These are phyloP conservation scores for Camelina neglecta DNA, from an alignment of 345 rosid genomes.

Conservation along the genomic window DNA sequence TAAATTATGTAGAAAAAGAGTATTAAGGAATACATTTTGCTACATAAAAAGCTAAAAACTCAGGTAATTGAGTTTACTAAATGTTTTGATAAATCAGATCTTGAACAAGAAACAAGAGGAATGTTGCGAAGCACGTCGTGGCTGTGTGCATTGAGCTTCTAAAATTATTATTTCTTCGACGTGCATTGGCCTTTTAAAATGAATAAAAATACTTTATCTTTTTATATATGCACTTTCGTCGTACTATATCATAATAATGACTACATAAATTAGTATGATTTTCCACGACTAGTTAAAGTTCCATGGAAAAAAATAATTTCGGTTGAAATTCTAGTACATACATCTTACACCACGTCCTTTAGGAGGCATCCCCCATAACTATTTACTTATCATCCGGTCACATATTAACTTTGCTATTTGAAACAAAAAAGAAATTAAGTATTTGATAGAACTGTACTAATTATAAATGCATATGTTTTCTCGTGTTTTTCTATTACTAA, in stretches of 20 bases:
- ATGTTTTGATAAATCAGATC: background rate
- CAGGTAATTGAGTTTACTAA: background rate
- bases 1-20: background rate
- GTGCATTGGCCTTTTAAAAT: conserved; percentile 39
- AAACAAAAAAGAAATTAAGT: background rate
- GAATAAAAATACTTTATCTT: background rate
- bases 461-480: conserved; percentile 22
- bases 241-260: background rate
- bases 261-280: background rate
- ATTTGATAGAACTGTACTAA: conserved; percentile 11
- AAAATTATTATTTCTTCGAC: background rate
- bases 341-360: conserved; percentile 32
- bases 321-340: background rate
- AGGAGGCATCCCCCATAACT: conserved; percentile 28
- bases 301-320: background rate
- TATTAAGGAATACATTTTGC: background rate
- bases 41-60: conserved; percentile 12
- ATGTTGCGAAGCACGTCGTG: conserved; percentile 34
- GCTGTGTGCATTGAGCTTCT: conserved; percentile 20
- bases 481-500: background rate
- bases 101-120: conserved; percentile 31
- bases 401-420: conserved; percentile 24
- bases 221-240: background rate
- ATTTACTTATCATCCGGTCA: conserved; percentile 32
- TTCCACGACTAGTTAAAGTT: background rate